phyloP scores from a whole-genome alignment of 148 eudicot genomes.

The Oxyria digyna region DNA sequence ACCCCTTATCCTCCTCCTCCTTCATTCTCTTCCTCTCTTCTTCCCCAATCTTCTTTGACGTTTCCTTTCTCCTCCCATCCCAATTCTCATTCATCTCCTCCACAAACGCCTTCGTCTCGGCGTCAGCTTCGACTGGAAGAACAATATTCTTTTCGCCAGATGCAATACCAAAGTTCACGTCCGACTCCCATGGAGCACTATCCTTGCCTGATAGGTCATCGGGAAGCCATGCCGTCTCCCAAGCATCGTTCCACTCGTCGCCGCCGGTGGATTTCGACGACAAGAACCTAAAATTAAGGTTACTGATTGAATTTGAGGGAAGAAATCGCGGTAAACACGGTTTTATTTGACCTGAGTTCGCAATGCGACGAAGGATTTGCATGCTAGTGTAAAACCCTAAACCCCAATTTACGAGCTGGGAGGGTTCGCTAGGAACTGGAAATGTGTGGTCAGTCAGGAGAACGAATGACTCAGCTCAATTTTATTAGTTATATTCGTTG shows the following conservation, averaged over 20 bases:
- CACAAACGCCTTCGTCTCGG: constrained; percentile 75
- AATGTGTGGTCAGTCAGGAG: too few relatives aligned
- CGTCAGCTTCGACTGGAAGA: constrained; percentile 27
- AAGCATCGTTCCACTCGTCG: constrained; percentile 66
- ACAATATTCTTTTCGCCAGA: not conserved
- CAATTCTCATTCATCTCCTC: constrained; percentile 90
- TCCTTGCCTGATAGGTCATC: constrained; percentile 38
- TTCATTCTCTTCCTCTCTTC: not conserved
- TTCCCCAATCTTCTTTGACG: constrained; percentile 11
- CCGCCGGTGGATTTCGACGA: constrained; percentile 20
- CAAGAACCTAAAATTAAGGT: not conserved
- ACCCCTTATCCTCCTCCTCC: constrained; percentile 13
- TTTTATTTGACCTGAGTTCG: not conserved
- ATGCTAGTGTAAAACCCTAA: constrained; percentile 3
- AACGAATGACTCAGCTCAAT: not conserved
- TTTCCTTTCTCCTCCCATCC: constrained; percentile 41
- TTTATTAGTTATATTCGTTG: too few relatives aligned
- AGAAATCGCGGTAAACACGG: not conserved
- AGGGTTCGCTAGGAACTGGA: not conserved
- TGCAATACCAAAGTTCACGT: constrained; percentile 26
- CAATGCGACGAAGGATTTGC: constrained; percentile 8
- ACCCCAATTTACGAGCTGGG: not conserved
- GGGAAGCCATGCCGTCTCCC: constrained; percentile 90
- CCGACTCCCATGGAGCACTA: constrained; percentile 61
- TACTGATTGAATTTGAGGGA: not conserved